Percentiles rank a stretch among this genome's conserved stretches.
Evolutionary conservation across 1,139 yeast species (phyloP).

Genomic region (Yamadazyma sp.): DNA sequence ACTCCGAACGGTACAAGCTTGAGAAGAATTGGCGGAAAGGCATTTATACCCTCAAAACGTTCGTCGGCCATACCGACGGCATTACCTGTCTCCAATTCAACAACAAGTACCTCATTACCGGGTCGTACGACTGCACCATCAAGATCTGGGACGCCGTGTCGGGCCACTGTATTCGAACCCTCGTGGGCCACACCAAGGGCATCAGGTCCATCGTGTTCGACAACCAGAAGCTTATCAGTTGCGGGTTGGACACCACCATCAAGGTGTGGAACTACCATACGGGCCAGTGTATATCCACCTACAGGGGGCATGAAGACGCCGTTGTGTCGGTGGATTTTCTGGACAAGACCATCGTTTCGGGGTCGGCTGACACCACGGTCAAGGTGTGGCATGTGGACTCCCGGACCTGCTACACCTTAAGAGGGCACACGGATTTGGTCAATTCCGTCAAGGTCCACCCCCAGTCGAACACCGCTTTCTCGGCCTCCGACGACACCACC

Average conservation of each 20-base stretch:
- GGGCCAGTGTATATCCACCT: conserved; percentile 91
- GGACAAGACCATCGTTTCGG: conserved; percentile 84
- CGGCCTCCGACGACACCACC: conserved; percentile 90
- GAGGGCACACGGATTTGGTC: conserved; percentile 94
- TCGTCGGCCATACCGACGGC: conserved; percentile 86
- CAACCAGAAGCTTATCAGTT: conserved; percentile 84
- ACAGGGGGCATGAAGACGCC: conserved; percentile 87
- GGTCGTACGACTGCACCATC: conserved; percentile 85
- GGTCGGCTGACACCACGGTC: conserved; percentile 88
- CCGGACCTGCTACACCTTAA: conserved; percentile 83
- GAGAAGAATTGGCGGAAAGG: conserved; percentile 96
- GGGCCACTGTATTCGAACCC: conserved; percentile 73
- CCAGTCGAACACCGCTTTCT: conserved; percentile 72
- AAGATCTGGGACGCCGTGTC: conserved; percentile 87
- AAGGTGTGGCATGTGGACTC: conserved; percentile 97
- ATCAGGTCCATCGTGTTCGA: conserved; percentile 84
- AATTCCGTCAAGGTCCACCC: conserved; percentile 86
- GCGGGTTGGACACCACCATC: conserved; percentile 87
- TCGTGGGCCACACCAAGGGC: conserved; percentile 83
- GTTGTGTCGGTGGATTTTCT: conserved; percentile 80
- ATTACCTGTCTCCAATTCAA: conserved; percentile 81
- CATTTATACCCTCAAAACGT: conserved; percentile 58
- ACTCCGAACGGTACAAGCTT: conserved; percentile 84
- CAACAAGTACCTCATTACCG: conserved; percentile 78
- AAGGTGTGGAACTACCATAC: conserved; percentile 95